These are phyloP conservation scores for Umbelopsis isabellina DNA, from an alignment of 192 early-diverging fungal species.

Conservation along the genomic window DNA sequence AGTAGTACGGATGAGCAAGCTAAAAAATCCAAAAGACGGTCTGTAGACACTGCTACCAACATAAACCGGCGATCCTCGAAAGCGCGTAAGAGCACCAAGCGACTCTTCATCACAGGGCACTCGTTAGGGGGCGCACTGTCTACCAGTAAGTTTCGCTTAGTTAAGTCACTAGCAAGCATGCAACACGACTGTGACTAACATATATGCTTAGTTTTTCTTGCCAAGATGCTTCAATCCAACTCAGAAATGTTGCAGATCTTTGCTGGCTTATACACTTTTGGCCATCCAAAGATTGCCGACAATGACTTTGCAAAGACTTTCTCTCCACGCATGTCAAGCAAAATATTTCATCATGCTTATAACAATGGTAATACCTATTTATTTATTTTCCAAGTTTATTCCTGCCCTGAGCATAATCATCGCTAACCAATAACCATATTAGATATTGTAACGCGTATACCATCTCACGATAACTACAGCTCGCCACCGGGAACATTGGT, in stretches of 20 bases:
- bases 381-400: background rate
- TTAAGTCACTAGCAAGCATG: background rate
- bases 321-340: constrained; percentile 46
- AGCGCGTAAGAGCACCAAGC: constrained; percentile 39
- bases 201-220: constrained; percentile 45
- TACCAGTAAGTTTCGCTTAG: constrained; percentile 34
- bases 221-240: constrained; percentile 55
- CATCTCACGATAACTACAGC: constrained; percentile 30
- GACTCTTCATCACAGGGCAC: constrained; percentile 57
- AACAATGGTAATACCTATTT: constrained; percentile 47
- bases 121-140: constrained; percentile 53
- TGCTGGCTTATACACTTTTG: constrained; percentile 58
- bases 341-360: constrained; percentile 59
- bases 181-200: background rate
- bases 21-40: background rate
- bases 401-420: no score
- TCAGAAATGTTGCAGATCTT: constrained; percentile 52
- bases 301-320: constrained; percentile 54
- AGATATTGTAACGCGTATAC: constrained; percentile 29
- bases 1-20: constrained; percentile 13
- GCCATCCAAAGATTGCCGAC: constrained; percentile 54
- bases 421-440: background rate
- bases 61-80: background rate
- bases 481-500: constrained; percentile 61
- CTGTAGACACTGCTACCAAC: background rate